phyloP scores from a whole-genome alignment of 805 yeast genomes.

The Maudiozyma serrabonitensis region DNA sequence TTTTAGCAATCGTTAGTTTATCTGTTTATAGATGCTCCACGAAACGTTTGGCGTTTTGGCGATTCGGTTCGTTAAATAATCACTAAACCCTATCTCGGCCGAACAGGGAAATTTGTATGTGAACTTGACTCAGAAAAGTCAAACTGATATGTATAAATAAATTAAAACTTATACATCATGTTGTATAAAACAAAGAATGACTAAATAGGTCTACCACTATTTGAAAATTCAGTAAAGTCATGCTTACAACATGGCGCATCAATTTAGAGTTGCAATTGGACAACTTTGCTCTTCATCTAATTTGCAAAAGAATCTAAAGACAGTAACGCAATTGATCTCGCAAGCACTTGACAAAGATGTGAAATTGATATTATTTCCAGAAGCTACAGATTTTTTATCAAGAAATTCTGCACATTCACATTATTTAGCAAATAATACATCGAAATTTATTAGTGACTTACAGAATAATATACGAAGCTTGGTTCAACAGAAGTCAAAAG shows the following conservation, averaged over 20 bases:
- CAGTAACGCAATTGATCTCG: conserved; percentile 50
- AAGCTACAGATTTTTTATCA: conserved; percentile 85
- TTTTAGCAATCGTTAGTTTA: not conserved
- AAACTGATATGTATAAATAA: no score
- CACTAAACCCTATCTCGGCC: no score
- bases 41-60: not conserved
- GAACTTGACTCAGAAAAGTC: no score
- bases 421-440: conserved; percentile 43
- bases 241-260: not conserved
- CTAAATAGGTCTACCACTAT: no score
- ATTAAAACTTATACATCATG: no score
- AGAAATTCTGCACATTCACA: conserved; percentile 57
- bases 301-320: conserved; percentile 46
- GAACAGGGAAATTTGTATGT: no score
- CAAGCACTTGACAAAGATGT: conserved; percentile 55
- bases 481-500: conserved; percentile 28
- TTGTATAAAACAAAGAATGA: no score
- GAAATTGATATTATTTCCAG: conserved; percentile 74
- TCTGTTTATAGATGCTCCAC: not conserved
- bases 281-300: conserved; percentile 72
- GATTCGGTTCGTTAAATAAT: not conserved
- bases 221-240: not conserved
- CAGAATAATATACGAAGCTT: conserved; percentile 38
- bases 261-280: conserved; percentile 59
- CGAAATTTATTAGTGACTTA: conserved; percentile 35